phyloP scores from a whole-genome alignment of 23 red algal genomes.

The Gracilaria vermiculophylla region DNA sequence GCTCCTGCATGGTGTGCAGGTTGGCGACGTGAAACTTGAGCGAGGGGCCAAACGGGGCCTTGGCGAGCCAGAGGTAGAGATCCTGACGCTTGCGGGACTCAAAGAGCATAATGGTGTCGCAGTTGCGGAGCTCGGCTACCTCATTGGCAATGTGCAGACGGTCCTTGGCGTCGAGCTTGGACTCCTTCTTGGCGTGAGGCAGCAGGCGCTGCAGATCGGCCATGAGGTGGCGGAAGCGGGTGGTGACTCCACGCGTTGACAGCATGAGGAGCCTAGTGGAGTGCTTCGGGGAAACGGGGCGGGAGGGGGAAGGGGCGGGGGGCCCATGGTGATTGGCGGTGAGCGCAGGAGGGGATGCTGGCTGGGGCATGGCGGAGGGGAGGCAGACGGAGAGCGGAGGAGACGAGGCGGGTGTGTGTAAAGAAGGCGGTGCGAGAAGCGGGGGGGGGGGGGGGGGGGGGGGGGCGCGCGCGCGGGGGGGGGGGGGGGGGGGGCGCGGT shows the following conservation, averaged over 20 bases:
- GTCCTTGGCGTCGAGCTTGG: slow-evolving; percentile 96
- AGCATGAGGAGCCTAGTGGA: slow-evolving; percentile 74
- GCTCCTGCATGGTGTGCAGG: slow-evolving; percentile 97
- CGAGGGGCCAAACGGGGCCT: slow-evolving; percentile 83
- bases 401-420: not conserved
- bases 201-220: slow-evolving; percentile 82
- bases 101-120: slow-evolving; percentile 78
- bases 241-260: slow-evolving; percentile 87
- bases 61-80: slow-evolving; percentile 92
- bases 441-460: not conserved
- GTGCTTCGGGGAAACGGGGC: not conserved
- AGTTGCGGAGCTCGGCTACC: slow-evolving; percentile 79
- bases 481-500: not conserved
- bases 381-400: not conserved
- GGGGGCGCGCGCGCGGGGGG: not conserved
- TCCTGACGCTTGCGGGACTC: slow-evolving; percentile 90
- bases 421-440: not conserved
- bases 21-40: slow-evolving; percentile 87
- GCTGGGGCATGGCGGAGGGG: not conserved
- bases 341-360: not conserved
- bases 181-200: slow-evolving; percentile 91
- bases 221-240: slow-evolving; percentile 87
- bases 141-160: slow-evolving; percentile 87
- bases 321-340: not conserved
- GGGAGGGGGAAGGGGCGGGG: not conserved